Percentiles rank a stretch among this genome's conserved stretches.
phyloP scores from a whole-genome alignment of 371 early-diverging fungal species.

The Mortierella sp. region DNA sequence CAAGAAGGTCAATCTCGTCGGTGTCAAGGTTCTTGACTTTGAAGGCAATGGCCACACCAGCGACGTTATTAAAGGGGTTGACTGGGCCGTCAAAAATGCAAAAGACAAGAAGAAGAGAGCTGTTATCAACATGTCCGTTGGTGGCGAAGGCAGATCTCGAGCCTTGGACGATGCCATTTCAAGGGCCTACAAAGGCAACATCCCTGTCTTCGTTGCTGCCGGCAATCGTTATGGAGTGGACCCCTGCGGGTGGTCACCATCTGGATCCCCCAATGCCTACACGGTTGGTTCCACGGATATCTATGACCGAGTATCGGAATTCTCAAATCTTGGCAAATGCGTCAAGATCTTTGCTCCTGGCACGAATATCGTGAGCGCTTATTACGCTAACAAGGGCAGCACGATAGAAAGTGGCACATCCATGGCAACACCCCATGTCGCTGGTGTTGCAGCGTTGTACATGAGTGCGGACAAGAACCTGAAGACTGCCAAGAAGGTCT shows the following conservation, averaged over 20 bases:
- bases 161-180: conserved; percentile 56
- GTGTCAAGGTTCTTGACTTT: conserved; percentile 84
- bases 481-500: conserved; percentile 25
- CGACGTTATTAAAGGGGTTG: conserved; percentile 77
- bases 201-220: conserved; percentile 80
- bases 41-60: conserved; percentile 74
- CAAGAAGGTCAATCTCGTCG: conserved; percentile 83
- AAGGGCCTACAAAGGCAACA: conserved; percentile 59
- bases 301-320: conserved; percentile 58
- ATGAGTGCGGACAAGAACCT: conserved; percentile 10
- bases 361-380: conserved; percentile 47
- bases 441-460: conserved; percentile 46
- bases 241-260: conserved; percentile 78
- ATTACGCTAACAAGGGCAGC: too few species aligned
- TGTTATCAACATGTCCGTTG: conserved; percentile 72
- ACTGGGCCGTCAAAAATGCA: conserved; percentile 66
- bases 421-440: conserved; percentile 47
- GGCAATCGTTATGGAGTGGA: conserved; percentile 44
- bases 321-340: conserved; percentile 69
- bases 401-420: conserved; percentile 47
- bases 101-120: conserved; percentile 46
- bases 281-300: conserved; percentile 75
- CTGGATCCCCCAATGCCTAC: conserved; percentile 67
- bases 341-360: conserved; percentile 72
- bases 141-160: conserved; percentile 38